Base-by-base conservation (phyloP, 805 yeast species). In the Saccharomycopsis babjevae region DNA sequence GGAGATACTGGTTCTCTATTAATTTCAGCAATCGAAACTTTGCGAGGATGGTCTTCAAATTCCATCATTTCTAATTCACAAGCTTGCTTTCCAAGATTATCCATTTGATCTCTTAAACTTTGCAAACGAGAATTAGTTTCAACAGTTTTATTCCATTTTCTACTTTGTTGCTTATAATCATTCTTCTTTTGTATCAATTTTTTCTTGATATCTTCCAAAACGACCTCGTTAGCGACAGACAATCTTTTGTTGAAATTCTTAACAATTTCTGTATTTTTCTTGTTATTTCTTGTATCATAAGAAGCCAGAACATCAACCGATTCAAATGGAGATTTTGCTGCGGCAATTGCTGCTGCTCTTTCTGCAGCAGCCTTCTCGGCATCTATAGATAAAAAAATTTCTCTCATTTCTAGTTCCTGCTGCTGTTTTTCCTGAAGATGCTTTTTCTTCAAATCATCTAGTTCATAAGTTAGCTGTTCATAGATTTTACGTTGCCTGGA, bases 61-160 rank as follows among this genome's bases (percentile, higher is more conserved):
- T 90, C 94, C 22, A 88, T 86, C 81, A 83, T 85, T 70, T 93
- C 97, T 62, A 93, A 77, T 68, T 87, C 88, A 63, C 96, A 76
- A 0, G 97, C 97, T 75, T 89, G 88, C 56, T 82, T 80, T 69
- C 89, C 96, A 59, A 92, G 78, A 64, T 83, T 85, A 62, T 88
- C 96, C 96, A 90, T 90, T 69, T 86, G 81, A 67, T 86, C 89
- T 60, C 97, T 78, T 67, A 92, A 76, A 54, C 83, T 85, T 63
- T 94, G 79, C 58, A 91, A 73, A 65, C 93, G 77, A 2, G 87
- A 80, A 67, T 87, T 86, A 3, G 97, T 96, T 69, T 89, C 96
- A 32, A 85, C 80, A 34, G 79, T 76, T 5, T 79, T 69, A 57
- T 83, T 83, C 73, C 75, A 79, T 65, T 70, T 40, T 32, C 54